phyloP scores from a whole-genome alignment of 139 green algal species.

The Tetradesmus lagerheimii region DNA sequence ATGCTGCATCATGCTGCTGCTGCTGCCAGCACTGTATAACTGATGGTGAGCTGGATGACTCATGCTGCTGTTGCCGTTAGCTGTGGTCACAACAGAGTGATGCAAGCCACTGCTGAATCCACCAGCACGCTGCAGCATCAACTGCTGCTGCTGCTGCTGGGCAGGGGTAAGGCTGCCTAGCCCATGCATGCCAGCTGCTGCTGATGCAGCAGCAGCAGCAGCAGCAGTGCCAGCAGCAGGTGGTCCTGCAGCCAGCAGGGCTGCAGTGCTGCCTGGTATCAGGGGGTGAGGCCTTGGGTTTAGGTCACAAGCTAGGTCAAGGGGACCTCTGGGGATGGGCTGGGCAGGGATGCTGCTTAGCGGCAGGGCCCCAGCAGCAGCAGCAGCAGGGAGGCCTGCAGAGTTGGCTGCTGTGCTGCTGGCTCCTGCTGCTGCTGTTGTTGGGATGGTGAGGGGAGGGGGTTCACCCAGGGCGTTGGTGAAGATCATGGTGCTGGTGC shows the following conservation, averaged over 20 bases:
- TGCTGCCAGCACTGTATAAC: neutral
- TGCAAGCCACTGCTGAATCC: neutral
- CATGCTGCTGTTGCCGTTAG: neutral
- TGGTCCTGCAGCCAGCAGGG: neutral
- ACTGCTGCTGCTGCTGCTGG: conserved; percentile 11
- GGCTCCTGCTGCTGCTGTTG: conserved; percentile 2
- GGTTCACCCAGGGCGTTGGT: neutral
- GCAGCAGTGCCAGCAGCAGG: neutral
- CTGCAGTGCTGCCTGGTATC: neutral
- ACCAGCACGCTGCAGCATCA: neutral
- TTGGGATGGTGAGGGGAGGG: neutral
- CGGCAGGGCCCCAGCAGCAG: neutral
- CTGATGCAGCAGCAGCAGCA: neutral
- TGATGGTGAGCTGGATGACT: neutral
- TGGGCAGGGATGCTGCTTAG: neutral
- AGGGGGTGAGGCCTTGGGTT: neutral
- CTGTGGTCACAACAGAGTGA: neutral
- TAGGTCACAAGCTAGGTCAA: neutral
- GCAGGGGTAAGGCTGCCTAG: neutral
- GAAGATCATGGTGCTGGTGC: neutral
- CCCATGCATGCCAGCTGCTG: neutral
- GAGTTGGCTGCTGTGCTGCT: neutral
- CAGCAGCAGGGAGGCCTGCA: neutral
- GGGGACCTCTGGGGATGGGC: neutral
- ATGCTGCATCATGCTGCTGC: neutral